Conservation (phyloP, 345 rosid genomes). For the Cardamine resedifolia region DNA sequence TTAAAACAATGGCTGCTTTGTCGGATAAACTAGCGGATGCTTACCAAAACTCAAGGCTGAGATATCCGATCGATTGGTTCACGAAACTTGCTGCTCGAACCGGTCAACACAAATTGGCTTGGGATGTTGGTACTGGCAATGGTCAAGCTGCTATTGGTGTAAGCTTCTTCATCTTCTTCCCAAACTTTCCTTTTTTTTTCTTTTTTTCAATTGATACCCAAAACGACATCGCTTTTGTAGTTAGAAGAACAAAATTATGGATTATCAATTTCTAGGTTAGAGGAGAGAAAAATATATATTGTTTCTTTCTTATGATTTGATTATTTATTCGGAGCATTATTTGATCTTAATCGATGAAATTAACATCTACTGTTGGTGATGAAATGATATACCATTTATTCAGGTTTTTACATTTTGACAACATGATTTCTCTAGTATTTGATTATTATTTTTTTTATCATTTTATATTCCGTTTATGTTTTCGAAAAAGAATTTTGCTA, state of each 20-base stretch:
- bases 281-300: background rate
- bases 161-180: conserved; percentile 25
- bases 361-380: background rate
- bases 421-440: too few relatives aligned
- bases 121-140: conserved; percentile 70
- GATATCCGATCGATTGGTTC: conserved; percentile 55
- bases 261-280: background rate
- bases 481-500: too few relatives aligned
- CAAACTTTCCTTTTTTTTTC: conserved; percentile 9
- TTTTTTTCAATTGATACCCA: background rate
- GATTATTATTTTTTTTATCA: too few relatives aligned
- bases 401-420: too few relatives aligned
- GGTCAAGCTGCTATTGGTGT: conserved; percentile 71
- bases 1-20: conserved; percentile 44
- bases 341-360: background rate
- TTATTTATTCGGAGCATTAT: background rate
- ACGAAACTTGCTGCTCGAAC: conserved; percentile 54
- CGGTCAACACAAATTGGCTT: conserved; percentile 52
- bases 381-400: background rate
- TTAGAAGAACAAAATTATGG: background rate
- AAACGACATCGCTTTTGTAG: background rate
- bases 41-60: conserved; percentile 56
- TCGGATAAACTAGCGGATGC: conserved; percentile 62
- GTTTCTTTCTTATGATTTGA: background rate
- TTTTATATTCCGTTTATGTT: too few relatives aligned